A percentile compares a stretch with the other conserved stretches of the same genome.
Conservation (phyloP, 805 yeast species). For the Cyberlindnera maritima region DNA sequence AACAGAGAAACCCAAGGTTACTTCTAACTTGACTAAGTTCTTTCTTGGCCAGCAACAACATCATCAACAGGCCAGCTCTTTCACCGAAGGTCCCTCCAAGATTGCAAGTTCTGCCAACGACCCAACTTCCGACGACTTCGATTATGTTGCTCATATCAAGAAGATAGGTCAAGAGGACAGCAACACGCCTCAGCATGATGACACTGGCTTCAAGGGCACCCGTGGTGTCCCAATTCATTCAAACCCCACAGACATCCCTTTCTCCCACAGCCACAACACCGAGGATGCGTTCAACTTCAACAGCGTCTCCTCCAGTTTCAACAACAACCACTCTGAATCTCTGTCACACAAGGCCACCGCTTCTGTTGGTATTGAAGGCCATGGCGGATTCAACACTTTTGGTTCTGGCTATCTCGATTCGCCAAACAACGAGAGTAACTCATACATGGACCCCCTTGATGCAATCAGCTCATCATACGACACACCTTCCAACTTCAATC, state of each 20-base stretch:
- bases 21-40: slow-evolving; percentile 28
- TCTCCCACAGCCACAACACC: not conserved
- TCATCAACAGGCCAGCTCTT: not conserved
- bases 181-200: not conserved
- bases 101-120: slow-evolving; percentile 28
- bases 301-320: slow-evolving; percentile 14
- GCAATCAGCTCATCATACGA: slow-evolving; percentile 27
- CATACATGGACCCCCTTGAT: slow-evolving; percentile 28
- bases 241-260: slow-evolving; percentile 5
- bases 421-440: slow-evolving; percentile 24
- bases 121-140: slow-evolving; percentile 53
- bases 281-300: slow-evolving; percentile 8
- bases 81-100: not conserved
- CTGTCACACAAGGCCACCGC: not conserved
- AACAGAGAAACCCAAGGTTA: slow-evolving; percentile 12
- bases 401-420: slow-evolving; percentile 25
- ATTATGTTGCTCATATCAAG: slow-evolving; percentile 62
- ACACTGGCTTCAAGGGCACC: slow-evolving; percentile 6
- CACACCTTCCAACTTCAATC: slow-evolving; percentile 24
- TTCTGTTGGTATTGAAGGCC: not conserved
- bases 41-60: slow-evolving; percentile 16
- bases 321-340: slow-evolving; percentile 4
- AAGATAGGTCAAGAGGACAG: slow-evolving; percentile 46
- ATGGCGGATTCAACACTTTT: slow-evolving; percentile 7
- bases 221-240: slow-evolving; percentile 18